Evolutionary conservation across 2,329 filamentous ascomycete species (phyloP), one percentile per base, ranked within the genome.

Genomic region (Neophaeococcomyces mojaviensis): DNA sequence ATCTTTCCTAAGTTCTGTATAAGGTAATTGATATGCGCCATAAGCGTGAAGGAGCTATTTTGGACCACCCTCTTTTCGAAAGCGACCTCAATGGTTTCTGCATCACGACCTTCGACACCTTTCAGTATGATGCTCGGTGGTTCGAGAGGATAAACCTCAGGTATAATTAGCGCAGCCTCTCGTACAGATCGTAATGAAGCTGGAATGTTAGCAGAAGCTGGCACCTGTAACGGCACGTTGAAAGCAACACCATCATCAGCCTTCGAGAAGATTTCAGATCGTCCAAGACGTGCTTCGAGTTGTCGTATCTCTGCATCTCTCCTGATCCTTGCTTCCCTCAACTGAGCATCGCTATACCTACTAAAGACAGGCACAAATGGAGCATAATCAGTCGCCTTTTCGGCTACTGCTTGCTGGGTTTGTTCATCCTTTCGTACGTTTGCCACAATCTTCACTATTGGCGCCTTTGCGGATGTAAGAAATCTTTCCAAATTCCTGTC

Each of bases 11-110:
- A 74, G 55, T 86, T 86, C 60, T 84, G 79, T 2, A 79, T 73
- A 6, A 90, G 67, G 57, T 82, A 86, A 59, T 90, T 90, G 55
- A 90, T 63, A 55, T 86, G 83, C 48, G 78, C 82, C 67, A 84
- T 84, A 46, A 92, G 64, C 8, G 75, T 81, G 67, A 82, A 71
- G 34, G 80, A 71, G 32, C 69, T 71, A 55, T 79, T 74, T 43
- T 78, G 70, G 20, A 64, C 65, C 13, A 76, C 73, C 61, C 76
- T 80, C 48, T 75, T 64, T 5, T 73, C 68, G 55, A 90, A 92
- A 0, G 81, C 69, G 42, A 74, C 70, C 61, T 88, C 82, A 2
- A 86, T 70, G 1, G 70, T 69, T 56, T 78, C 76, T 1, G 79
- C 82, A 49, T 82, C 79, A 10, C 68, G 62, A 0, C 75, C 70